Evolutionary conservation across 331 rosid species (phyloP).

Genomic region (Rhamnella rubrinervis): DNA sequence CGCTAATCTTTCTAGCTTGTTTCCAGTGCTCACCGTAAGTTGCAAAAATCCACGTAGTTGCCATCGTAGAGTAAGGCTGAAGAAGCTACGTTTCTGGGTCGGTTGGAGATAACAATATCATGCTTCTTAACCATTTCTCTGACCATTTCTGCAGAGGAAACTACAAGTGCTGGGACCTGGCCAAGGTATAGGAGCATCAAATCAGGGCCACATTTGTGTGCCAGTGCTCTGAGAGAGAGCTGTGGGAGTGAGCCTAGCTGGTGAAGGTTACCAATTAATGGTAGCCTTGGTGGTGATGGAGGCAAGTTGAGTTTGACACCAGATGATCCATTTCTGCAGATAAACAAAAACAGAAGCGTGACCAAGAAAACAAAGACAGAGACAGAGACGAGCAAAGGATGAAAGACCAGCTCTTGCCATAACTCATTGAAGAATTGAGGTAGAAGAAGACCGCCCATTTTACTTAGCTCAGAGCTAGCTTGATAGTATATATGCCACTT

Average conservation of each 20-base stretch:
- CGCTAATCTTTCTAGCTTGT: neutral
- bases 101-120: neutral
- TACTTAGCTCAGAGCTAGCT: too few species aligned
- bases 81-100: neutral
- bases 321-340: neutral
- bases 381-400: too few species aligned
- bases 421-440: too few species aligned
- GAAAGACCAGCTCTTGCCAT: too few species aligned
- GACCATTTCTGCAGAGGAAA: constrained; percentile 1
- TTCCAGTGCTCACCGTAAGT: constrained; percentile 14
- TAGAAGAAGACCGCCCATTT: too few species aligned
- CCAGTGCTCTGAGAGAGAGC: neutral
- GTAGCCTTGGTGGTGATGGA: constrained; percentile 44
- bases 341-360: too few species aligned
- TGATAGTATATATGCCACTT: too few species aligned
- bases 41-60: constrained; percentile 1
- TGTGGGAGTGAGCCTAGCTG: constrained; percentile 37
- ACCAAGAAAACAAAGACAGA: too few species aligned
- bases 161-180: constrained; percentile 4
- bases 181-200: constrained; percentile 17
- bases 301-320: neutral
- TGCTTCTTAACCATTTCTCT: neutral
- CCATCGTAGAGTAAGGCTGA: neutral
- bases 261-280: constrained; percentile 43
- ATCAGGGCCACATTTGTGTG: neutral